Evolutionary conservation across 2,329 filamentous ascomycete genomes (phyloP), one percentile per base, ranked within the genome.

Genomic region (Ilyonectria destructans): DNA sequence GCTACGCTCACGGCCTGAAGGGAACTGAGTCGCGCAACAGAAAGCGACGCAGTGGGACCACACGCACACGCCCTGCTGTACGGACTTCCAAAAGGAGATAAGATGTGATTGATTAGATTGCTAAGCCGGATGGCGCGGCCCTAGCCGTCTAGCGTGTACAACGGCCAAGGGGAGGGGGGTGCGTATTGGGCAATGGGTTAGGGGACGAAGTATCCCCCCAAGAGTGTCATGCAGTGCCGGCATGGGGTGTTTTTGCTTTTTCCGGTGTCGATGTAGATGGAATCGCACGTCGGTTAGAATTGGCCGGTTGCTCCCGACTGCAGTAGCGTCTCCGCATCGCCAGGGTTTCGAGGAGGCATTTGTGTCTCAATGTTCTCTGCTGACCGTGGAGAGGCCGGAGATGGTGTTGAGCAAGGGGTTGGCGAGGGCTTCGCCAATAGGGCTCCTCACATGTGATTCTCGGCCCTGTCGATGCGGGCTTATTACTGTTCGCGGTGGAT

Each of bases 61-160:
- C 40, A n/a, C 26, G 26, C 26, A 26, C 26, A 43, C 5, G 40
- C 6, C 15, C 15, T 17, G 15, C 40, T n/a, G 40, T 43, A 43
- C 6, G 40, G 40, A 43, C 17, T 43, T 43, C 40, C 40, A 43
- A 8, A 49, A 17, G 31, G 29, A 72, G 73, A 74, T 73, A 69
- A 70, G 71, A 73, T 73, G 71, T 72, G 71, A 73, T 73, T 73
- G 71, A 73, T 73, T 74, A 73, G 71, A 73, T 73, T 21, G 45
- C n/a, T 46, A 46, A 46, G 45, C 10, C 45, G 45, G 45, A 46
- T 23, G n/a, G 40, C 40, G 40, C 40, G 40, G 40, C 40, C 40
- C 40, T 43, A 43, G 15, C n/a, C 15, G 15, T 43, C 40, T n/a
- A 8, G 17, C 40, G 26, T 26, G 5, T 26, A 26, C 5, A 26